phyloP scores from a whole-genome alignment of 495 filamentous ascomycete species.

The Xylaria castorea region DNA sequence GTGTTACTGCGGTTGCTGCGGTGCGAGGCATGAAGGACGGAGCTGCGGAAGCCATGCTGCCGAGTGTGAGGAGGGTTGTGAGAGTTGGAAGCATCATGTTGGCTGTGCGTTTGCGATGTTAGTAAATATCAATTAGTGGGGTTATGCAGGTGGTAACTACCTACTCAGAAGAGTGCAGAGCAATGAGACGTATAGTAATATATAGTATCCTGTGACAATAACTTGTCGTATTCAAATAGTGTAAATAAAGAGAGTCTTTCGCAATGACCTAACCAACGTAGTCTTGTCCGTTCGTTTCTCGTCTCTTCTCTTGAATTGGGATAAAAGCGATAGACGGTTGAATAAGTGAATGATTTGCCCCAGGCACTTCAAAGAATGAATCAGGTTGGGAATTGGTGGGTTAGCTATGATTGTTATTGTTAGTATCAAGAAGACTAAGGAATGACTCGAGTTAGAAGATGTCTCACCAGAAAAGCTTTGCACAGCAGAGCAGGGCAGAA shows the following conservation, averaged over 20 bases:
- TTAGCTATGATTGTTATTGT: neutral
- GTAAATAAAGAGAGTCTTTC: neutral
- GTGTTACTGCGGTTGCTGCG: neutral
- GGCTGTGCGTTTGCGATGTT: neutral
- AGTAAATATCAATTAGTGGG: neutral
- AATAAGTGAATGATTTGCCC: neutral
- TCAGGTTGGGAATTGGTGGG: neutral
- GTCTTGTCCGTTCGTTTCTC: neutral
- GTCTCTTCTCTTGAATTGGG: neutral
- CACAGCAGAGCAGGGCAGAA: slow-evolving; percentile 3
- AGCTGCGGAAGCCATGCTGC: slow-evolving; percentile 31
- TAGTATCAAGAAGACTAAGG: neutral
- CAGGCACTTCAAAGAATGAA: slow-evolving; percentile 16
- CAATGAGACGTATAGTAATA: neutral
- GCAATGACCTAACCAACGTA: neutral
- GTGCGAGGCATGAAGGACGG: slow-evolving; percentile 25
- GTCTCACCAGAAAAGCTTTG: neutral
- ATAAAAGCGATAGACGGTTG: neutral
- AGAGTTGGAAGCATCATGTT: slow-evolving; percentile 31
- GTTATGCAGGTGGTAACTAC: neutral
- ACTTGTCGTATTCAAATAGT: neutral
- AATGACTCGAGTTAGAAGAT: neutral
- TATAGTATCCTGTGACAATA: neutral
- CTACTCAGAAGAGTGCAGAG: neutral
- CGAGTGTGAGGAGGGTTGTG: slow-evolving; percentile 34